Conservation (phyloP, 1,139 yeast species). For the Ashbya aceris region DNA sequence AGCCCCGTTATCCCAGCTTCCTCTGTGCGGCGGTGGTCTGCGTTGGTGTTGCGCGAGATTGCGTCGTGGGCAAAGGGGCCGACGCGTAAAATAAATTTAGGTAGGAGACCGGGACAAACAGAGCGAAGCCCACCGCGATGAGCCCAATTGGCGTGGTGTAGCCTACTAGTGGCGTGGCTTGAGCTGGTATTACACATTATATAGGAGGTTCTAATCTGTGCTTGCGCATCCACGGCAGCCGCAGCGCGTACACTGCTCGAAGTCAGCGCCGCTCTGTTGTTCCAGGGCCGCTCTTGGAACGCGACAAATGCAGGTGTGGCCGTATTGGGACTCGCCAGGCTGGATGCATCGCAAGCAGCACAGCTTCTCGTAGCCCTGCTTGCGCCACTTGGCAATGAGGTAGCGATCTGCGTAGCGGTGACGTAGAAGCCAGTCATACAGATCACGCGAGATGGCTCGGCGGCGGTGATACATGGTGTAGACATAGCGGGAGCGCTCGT, state of each 20-base stretch:
- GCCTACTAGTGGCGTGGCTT: no score
- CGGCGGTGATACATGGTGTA: slow-evolving; percentile 66
- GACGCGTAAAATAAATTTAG: no score
- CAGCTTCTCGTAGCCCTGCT: slow-evolving; percentile 77
- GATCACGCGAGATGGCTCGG: slow-evolving; percentile 52
- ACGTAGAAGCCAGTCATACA: slow-evolving; percentile 70
- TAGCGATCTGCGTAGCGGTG: slow-evolving; percentile 61
- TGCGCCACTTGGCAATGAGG: slow-evolving; percentile 85
- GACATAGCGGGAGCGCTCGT: slow-evolving; percentile 68
- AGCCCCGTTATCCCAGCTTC: no score
- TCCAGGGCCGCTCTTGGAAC: slow-evolving; percentile 58
- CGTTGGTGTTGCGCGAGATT: no score
- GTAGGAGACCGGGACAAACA: no score
- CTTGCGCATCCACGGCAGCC: slow-evolving; percentile 89
- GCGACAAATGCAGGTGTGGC: slow-evolving; percentile 70
- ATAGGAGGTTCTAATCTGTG: slow-evolving; percentile 39
- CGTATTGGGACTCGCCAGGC: slow-evolving; percentile 52
- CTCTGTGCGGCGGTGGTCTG: no score
- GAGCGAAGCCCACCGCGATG: no score
- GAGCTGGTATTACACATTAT: no score
- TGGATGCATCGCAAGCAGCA: slow-evolving; percentile 80
- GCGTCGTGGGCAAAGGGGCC: no score
- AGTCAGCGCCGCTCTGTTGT: slow-evolving; percentile 28
- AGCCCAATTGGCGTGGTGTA: no score
- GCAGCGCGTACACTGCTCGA: slow-evolving; percentile 68